These are phyloP conservation scores for Globisporangium recalcitrans DNA, from an alignment of 352 stramenopile species.

Conservation along the genomic window DNA sequence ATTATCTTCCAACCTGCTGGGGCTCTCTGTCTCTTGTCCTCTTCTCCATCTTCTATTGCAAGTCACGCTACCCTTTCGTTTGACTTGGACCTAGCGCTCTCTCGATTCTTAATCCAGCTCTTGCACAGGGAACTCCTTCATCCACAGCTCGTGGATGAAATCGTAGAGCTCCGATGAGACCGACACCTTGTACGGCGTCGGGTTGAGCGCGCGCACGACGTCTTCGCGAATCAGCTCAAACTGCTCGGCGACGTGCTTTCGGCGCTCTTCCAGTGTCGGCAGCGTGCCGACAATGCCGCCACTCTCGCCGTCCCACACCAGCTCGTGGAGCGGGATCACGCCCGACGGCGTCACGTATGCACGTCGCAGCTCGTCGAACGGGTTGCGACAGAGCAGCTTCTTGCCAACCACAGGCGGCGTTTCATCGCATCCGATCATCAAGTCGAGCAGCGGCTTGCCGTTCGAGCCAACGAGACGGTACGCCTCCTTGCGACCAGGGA, in stretches of 20 bases:
- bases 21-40: not conserved
- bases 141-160: constrained; percentile 97
- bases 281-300: constrained; percentile 60
- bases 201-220: constrained; percentile 93
- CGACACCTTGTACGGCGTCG: constrained; percentile 94
- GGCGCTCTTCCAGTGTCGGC: constrained; percentile 72
- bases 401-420: constrained; percentile 72
- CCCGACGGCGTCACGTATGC: constrained; percentile 90
- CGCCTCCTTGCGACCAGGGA: constrained; percentile 85
- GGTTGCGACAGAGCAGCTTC: constrained; percentile 92
- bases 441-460: constrained; percentile 83
- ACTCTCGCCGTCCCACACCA: constrained; percentile 89
- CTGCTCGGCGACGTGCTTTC: constrained; percentile 87
- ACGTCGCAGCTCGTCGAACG: constrained; percentile 94
- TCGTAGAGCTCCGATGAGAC: constrained; percentile 84
- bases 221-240: constrained; percentile 93
- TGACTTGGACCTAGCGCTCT: not conserved
- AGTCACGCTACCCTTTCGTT: not conserved
- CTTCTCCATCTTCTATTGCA: not conserved
- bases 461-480: constrained; percentile 90
- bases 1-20: not conserved
- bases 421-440: constrained; percentile 88
- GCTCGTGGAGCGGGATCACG: constrained; percentile 86
- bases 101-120: constrained; percentile 58
- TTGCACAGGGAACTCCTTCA: constrained; percentile 84